Evolutionary conservation across 805 yeast species (phyloP), one percentile per base, ranked within the genome.

Genomic region (Komagataella pseudopastoris): DNA sequence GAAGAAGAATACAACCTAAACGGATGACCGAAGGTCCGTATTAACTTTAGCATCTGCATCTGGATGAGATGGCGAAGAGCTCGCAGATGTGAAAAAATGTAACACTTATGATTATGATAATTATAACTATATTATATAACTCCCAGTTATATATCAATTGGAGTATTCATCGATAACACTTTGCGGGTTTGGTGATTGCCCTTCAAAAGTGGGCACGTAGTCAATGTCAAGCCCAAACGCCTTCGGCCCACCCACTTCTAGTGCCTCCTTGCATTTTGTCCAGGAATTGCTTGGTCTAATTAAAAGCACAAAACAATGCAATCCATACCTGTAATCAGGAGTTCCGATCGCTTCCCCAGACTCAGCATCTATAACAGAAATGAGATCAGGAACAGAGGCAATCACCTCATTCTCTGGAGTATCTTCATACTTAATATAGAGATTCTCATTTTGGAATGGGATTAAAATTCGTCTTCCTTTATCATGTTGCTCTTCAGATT

Each of bases 401-500:
- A 71, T 63, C n/a, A 65, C 58, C 50, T 63, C 58, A 20, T 61
- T 59, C 6, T 60, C 60, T 1, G 51, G 52, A 6, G 53, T 51
- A 20, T 55, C 56, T 45, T 59, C 53, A 18, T 63, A 23, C 50
- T 60, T 61, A 23, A 71, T 70, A 44, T 60, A 59, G 20, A 74
- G 69, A 58, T 74, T 74, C 55, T 74, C 78, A 55, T 74, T 74
- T 59, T 74, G 71, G 68, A 74, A 74, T 30, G 77, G 77, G 48
- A 74, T 72, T n/a, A 55, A 55, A 61, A 68, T 52, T 20, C 51
- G 48, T 24, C 47, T 20, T 36, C 20, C 24, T 20, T 52, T 54
- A 18, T 55, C 56, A 10, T 30, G 39, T 30, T 12, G 39, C 18
- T 54, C 50, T 10, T 39, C 47, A 18, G 56, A 56, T 49, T 61